Evolutionary conservation across 176 grass and related monocot species (phyloP).

Genomic region (Rhynchospora tenuis): DNA sequence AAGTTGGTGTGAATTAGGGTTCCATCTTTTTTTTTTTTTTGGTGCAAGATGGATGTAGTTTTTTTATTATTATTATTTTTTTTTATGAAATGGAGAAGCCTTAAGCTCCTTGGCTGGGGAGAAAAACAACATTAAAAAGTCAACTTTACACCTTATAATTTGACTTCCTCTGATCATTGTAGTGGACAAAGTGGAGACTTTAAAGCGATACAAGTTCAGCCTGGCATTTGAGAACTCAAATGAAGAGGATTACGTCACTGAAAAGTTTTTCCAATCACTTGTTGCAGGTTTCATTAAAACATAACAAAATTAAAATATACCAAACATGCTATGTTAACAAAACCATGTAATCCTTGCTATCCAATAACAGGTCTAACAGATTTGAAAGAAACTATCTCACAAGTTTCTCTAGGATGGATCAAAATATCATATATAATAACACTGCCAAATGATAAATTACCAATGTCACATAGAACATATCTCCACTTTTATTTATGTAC

Average conservation of each 20-base stretch:
- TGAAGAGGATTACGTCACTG: conserved; percentile 96
- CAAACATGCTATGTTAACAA: background rate
- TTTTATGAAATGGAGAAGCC: background rate
- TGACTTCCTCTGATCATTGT: conserved; percentile 14
- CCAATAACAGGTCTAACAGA: background rate
- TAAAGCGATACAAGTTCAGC: conserved; percentile 93
- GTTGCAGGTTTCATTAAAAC: conserved; percentile 59
- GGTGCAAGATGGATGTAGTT: background rate
- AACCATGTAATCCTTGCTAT: background rate
- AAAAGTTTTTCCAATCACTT: conserved; percentile 96
- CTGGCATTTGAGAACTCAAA: conserved; percentile 99
- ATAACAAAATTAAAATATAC: background rate
- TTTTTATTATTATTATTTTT: background rate
- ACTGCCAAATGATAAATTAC: background rate
- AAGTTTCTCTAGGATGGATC: background rate
- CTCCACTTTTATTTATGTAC: background rate
- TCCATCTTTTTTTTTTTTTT: background rate
- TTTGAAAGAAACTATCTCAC: background rate
- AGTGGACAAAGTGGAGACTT: conserved; percentile 87
- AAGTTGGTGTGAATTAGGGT: background rate
- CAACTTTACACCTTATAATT: background rate
- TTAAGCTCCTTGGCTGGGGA: background rate
- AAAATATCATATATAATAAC: background rate
- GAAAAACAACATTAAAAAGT: background rate
- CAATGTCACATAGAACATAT: background rate